phyloP scores from a whole-genome alignment of 805 yeast genomes.

The Starmerella scarabaei region DNA sequence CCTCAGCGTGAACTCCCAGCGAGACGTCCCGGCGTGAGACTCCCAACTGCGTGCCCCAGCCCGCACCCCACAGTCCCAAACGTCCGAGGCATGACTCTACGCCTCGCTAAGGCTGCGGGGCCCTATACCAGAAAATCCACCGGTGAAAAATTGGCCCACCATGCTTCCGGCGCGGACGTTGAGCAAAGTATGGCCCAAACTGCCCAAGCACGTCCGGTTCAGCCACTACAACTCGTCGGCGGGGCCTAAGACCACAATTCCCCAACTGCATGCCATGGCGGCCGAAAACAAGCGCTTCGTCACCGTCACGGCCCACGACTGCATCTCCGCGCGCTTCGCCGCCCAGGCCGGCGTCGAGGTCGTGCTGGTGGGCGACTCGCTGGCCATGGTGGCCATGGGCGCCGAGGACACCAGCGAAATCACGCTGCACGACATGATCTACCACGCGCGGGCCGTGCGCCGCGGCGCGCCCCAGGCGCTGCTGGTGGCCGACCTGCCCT shows the following conservation, averaged over 20 bases:
- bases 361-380: conserved; percentile 76
- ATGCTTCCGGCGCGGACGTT: neutral
- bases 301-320: conserved; percentile 83
- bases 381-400: conserved; percentile 86
- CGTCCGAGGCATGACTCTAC: too few species aligned
- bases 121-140: too few species aligned
- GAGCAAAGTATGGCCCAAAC: neutral
- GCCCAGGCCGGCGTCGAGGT: conserved; percentile 55
- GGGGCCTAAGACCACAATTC: conserved; percentile 30
- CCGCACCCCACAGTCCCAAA: too few species aligned
- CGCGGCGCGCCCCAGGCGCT: conserved; percentile 57
- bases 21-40: too few species aligned
- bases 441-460: conserved; percentile 60
- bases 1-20: too few species aligned
- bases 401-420: conserved; percentile 53
- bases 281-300: conserved; percentile 32
- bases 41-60: too few species aligned
- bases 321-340: conserved; percentile 59
- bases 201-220: conserved; percentile 1
- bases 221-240: conserved; percentile 16
- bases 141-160: neutral
- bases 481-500: conserved; percentile 75
- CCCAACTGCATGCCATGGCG: conserved; percentile 30
- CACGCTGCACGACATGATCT: conserved; percentile 61
- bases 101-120: too few species aligned